phyloP scores from a whole-genome alignment of 2,329 filamentous ascomycete species.

The Tolypocladium inflatum region DNA sequence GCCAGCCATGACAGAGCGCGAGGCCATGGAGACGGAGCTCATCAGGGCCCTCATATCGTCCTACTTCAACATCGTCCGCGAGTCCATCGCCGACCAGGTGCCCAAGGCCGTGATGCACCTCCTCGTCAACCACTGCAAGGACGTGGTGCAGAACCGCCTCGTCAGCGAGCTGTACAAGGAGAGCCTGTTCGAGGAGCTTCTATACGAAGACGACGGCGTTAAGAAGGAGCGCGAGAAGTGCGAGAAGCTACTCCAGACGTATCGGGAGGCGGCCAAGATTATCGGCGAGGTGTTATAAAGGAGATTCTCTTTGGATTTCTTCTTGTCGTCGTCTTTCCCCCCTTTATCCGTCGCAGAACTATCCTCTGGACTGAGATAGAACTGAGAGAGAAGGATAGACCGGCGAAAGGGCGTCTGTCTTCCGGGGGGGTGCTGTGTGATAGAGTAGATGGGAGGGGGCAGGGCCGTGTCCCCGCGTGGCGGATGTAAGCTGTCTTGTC shows the following conservation, averaged over 20 bases:
- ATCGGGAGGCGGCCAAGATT: slow-evolving; percentile 96
- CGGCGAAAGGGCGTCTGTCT: background rate
- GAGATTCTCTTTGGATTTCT: background rate
- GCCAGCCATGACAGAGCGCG: slow-evolving; percentile 85
- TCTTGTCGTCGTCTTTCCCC: background rate
- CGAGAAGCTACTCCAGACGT: slow-evolving; percentile 88
- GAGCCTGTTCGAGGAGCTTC: slow-evolving; percentile 76
- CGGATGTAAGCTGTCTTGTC: background rate
- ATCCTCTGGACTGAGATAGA: background rate
- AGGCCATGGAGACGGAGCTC: slow-evolving; percentile 94
- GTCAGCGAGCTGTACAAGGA: slow-evolving; percentile 96
- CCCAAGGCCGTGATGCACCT: slow-evolving; percentile 99
- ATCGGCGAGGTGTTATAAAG: slow-evolving; percentile 84
- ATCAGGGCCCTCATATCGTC: slow-evolving; percentile 94
- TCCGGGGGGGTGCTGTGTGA: background rate
- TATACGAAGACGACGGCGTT: slow-evolving; percentile 95
- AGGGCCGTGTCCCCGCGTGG: background rate
- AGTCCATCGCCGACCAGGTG: slow-evolving; percentile 97
- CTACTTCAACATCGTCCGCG: slow-evolving; percentile 98
- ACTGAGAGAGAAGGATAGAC: background rate
- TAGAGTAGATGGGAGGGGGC: background rate
- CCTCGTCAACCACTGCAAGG: slow-evolving; percentile 95
- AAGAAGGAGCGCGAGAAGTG: slow-evolving; percentile 98
- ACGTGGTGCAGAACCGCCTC: slow-evolving; percentile 92
- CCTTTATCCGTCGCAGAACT: background rate